Conservation (phyloP, 495 filamentous ascomycete genomes). For the Aspergillus homomorphus region DNA sequence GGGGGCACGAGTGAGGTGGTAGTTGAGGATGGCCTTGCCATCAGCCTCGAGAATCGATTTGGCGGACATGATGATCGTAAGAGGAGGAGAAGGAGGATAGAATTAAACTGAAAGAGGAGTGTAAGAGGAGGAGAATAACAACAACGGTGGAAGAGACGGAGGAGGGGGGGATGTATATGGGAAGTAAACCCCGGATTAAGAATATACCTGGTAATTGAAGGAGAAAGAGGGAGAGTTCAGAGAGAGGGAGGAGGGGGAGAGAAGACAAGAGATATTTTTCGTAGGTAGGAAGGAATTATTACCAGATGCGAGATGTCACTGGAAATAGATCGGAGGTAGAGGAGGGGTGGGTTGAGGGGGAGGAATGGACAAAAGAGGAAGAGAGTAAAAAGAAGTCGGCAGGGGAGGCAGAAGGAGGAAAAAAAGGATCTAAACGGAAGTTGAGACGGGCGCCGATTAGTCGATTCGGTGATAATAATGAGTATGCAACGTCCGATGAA, state of each 20-base stretch:
- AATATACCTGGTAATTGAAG: slow-evolving; percentile 28
- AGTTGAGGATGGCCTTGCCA: slow-evolving; percentile 99
- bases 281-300: slow-evolving; percentile 14
- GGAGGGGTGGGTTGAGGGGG: slow-evolving; percentile 12
- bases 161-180: slow-evolving; percentile 6
- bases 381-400: slow-evolving; percentile 7
- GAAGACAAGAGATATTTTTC: neutral
- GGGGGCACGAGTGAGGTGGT: slow-evolving; percentile 97
- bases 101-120: slow-evolving; percentile 13
- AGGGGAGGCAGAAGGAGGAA: slow-evolving; percentile 3
- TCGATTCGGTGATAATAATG: neutral
- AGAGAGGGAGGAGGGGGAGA: slow-evolving; percentile 7
- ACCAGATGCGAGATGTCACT: neutral
- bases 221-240: slow-evolving; percentile 5
- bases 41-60: slow-evolving; percentile 98
- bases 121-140: slow-evolving; percentile 17
- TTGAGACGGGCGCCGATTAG: neutral
- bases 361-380: slow-evolving; percentile 5
- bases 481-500: slow-evolving; percentile 1
- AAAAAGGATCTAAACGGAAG: neutral
- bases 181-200: slow-evolving; percentile 30
- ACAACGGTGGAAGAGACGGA: slow-evolving; percentile 5
- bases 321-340: slow-evolving; percentile 6
- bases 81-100: slow-evolving; percentile 15
- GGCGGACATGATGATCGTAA: slow-evolving; percentile 73